Percentiles rank a stretch among this genome's conserved stretches.
phyloP scores from a whole-genome alignment of 495 filamentous ascomycete genomes.

The Penicillium atrosanguineum region DNA sequence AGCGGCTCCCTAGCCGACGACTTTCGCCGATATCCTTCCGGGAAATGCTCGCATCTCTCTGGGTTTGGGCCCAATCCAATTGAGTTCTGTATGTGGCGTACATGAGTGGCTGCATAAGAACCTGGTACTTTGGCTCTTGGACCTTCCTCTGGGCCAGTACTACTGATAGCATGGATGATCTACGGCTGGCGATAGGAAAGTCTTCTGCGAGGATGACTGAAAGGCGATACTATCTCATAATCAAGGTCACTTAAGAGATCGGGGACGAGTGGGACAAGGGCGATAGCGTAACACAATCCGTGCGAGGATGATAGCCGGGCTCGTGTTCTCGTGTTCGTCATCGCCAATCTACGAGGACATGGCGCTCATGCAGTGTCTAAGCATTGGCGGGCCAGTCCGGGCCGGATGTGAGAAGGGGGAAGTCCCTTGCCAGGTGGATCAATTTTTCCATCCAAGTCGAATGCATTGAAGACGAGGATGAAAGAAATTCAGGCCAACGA shows the following conservation, averaged over 20 bases:
- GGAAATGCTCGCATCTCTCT: not conserved
- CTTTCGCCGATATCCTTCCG: not conserved
- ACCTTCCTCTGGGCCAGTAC: not conserved
- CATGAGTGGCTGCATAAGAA: not conserved
- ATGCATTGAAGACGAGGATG: not conserved
- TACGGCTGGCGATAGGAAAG: not conserved
- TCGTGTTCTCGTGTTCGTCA: slow-evolving; percentile 7
- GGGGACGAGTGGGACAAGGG: not conserved
- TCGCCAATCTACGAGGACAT: not conserved
- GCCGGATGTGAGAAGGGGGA: not conserved
- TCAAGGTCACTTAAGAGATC: not conserved
- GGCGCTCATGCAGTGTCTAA: not conserved
- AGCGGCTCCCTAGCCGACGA: not conserved
- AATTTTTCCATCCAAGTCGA: not conserved
- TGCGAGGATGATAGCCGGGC: not conserved
- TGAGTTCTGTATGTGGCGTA: not conserved
- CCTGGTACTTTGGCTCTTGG: not conserved
- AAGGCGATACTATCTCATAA: not conserved
- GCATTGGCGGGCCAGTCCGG: not conserved
- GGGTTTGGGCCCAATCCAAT: not conserved
- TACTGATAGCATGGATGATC: not conserved
- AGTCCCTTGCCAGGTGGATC: not conserved
- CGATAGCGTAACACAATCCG: not conserved
- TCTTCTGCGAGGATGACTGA: not conserved
- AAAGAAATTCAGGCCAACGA: not conserved